phyloP scores from a whole-genome alignment of 768 basidiomycete species.

The Leccinum disarticulatum region DNA sequence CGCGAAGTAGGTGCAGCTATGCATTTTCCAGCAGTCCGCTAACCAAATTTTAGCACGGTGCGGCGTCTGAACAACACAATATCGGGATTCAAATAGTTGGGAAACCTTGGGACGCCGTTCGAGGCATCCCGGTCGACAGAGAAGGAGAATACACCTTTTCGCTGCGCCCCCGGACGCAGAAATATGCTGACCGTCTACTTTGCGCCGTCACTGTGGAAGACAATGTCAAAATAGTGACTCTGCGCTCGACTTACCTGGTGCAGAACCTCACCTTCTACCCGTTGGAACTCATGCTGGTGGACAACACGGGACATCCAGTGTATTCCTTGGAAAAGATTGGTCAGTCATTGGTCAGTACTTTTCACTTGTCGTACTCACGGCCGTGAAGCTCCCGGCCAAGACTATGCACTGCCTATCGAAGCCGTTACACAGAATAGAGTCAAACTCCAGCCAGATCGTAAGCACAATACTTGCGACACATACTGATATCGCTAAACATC shows the following conservation, averaged over 20 bases:
- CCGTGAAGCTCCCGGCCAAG: conserved; percentile 76
- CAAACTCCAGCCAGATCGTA: conserved; percentile 90
- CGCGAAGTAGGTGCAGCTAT: conserved; percentile 65
- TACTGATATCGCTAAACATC: conserved; percentile 4
- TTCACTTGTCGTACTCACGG: conserved; percentile 51
- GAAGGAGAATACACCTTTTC: conserved; percentile 91
- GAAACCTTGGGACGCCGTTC: conserved; percentile 86
- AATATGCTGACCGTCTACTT: conserved; percentile 75
- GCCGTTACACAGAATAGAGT: conserved; percentile 80
- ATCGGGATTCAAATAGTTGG: conserved; percentile 84
- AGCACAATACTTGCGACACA: conserved; percentile 28
- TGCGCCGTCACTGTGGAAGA: conserved; percentile 89
- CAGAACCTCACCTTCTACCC: conserved; percentile 92
- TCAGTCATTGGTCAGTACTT: conserved; percentile 27
- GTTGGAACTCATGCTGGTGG: conserved; percentile 86
- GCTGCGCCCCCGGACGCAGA: conserved; percentile 76
- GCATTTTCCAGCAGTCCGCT: background rate
- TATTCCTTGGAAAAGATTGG: conserved; percentile 83
- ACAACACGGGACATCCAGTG: conserved; percentile 78
- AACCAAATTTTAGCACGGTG: conserved; percentile 37
- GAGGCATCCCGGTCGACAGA: conserved; percentile 85
- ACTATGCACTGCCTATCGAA: conserved; percentile 88
- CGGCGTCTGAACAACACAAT: conserved; percentile 70
- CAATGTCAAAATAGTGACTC: conserved; percentile 91
- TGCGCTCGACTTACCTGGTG: conserved; percentile 89